Percentiles rank a stretch among this genome's conserved stretches.
These are phyloP conservation scores for Vitis cinerea DNA, from an alignment of 164 flowering plant genomes.

Conservation along the genomic window DNA sequence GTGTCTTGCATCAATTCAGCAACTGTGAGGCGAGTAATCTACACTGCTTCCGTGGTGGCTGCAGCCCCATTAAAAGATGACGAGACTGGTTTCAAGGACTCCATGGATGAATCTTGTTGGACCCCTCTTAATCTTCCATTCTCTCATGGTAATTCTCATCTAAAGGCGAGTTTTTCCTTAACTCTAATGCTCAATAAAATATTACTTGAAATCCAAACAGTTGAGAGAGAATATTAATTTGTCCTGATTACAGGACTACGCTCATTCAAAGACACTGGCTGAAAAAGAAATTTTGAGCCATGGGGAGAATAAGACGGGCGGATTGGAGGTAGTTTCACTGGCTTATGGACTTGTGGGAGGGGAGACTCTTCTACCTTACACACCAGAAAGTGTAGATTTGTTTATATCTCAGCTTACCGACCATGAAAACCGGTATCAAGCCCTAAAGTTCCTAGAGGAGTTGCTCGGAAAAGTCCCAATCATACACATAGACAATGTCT, in stretches of 20 bases:
- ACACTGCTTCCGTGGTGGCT: slow-evolving; percentile 39
- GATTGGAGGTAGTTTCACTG: slow-evolving; percentile 39
- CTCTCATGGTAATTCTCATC: slow-evolving; percentile 4
- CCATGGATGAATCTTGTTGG: slow-evolving; percentile 51
- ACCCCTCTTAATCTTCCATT: slow-evolving; percentile 31
- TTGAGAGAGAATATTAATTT: too few relatives aligned
- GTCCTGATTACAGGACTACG: too few relatives aligned
- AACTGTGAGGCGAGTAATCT: slow-evolving; percentile 46
- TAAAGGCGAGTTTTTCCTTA: too few relatives aligned
- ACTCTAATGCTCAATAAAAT: too few relatives aligned
- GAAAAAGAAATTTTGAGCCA: slow-evolving; percentile 39
- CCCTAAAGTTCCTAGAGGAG: slow-evolving; percentile 28
- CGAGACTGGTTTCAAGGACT: slow-evolving; percentile 29
- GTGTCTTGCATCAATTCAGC: slow-evolving; percentile 35
- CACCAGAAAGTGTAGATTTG: slow-evolving; percentile 12
- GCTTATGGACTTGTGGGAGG: slow-evolving; percentile 51
- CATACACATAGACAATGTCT: slow-evolving; percentile 49
- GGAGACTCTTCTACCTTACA: slow-evolving; percentile 25
- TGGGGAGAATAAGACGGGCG: slow-evolving; percentile 5
- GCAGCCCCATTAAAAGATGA: slow-evolving; percentile 31
- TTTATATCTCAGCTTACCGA: slow-evolving; percentile 19
- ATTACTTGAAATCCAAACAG: too few relatives aligned
- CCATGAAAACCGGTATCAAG: neutral
- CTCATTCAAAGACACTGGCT: slow-evolving; percentile 33
- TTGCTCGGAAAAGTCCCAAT: slow-evolving; percentile 42